Conservation (phyloP, 1,139 yeast species). For the Debaryomyces fabryi region DNA sequence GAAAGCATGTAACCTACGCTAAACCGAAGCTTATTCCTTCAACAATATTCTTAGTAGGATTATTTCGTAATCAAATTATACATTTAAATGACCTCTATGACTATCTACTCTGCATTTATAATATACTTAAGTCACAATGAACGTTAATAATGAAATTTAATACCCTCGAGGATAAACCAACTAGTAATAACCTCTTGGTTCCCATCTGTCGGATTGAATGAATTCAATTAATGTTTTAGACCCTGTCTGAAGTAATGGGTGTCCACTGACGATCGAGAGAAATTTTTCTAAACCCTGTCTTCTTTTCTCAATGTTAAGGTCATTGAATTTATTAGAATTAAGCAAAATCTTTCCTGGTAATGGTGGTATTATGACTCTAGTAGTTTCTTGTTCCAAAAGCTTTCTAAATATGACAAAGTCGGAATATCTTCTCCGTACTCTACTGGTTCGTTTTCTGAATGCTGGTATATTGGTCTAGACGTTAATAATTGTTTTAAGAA, state of each 20-base stretch:
- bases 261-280: constrained; percentile 82
- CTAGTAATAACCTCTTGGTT: constrained; percentile 31
- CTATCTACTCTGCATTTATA: neutral
- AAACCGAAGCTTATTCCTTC: neutral
- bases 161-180: neutral
- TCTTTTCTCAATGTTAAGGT: constrained; percentile 81
- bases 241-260: constrained; percentile 90
- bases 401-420: constrained; percentile 85
- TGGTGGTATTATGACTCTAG: constrained; percentile 80
- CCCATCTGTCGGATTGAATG: constrained; percentile 88
- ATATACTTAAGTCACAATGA: neutral
- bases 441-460: constrained; percentile 64
- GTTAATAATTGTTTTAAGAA: constrained; percentile 17
- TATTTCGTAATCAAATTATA: neutral
- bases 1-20: neutral
- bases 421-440: constrained; percentile 83
- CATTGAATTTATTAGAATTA: constrained; percentile 72
- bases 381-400: constrained; percentile 71
- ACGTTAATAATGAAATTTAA: neutral
- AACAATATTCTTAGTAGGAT: neutral
- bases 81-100: neutral
- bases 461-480: constrained; percentile 75
- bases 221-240: constrained; percentile 81
- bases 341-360: constrained; percentile 85
- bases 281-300: constrained; percentile 84